Evolutionary conservation across 2,329 filamentous ascomycete species (phyloP).

Genomic region (Venturiaceae sp.): DNA sequence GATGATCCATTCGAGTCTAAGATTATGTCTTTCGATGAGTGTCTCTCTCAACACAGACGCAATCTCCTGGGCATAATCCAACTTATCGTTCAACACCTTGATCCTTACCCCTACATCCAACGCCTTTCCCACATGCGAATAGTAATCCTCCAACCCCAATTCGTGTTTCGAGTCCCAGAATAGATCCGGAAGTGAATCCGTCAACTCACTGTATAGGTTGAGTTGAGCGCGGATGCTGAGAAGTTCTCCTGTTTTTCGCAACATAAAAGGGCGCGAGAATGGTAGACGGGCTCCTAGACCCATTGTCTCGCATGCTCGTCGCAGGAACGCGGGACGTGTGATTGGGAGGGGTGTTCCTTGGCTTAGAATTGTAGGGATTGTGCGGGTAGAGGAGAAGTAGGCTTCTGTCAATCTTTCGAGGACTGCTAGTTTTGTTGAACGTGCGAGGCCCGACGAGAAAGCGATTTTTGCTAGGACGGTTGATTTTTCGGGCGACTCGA

Average conservation of each 20-base stretch:
- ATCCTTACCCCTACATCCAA: constrained; percentile 89
- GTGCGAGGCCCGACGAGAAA: constrained; percentile 86
- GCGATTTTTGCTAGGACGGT: constrained; percentile 85
- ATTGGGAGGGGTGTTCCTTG: constrained; percentile 48
- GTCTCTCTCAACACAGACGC: constrained; percentile 80
- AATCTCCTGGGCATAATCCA: constrained; percentile 96
- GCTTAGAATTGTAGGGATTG: constrained; percentile 71
- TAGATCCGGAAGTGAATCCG: constrained; percentile 86
- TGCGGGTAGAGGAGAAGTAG: constrained; percentile 80
- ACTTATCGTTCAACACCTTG: constrained; percentile 86
- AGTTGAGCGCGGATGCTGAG: constrained; percentile 82
- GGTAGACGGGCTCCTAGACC: constrained; percentile 73
- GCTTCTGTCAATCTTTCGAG: constrained; percentile 72
- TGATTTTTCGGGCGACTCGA: constrained; percentile 31
- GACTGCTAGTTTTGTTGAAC: constrained; percentile 88
- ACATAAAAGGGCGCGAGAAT: constrained; percentile 17
- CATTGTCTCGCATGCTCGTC: constrained; percentile 87
- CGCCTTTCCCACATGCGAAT: constrained; percentile 82
- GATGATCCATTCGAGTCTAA: constrained; percentile 89
- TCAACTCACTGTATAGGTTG: constrained; percentile 94
- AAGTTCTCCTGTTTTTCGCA: constrained; percentile 88
- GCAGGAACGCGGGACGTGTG: constrained; percentile 69
- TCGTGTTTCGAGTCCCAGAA: constrained; percentile 94
- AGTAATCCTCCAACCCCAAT: constrained; percentile 85
- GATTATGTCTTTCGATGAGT: constrained; percentile 80